Base-by-base conservation (phyloP, 176 grass and related monocot species). In the Hsuehochloa calcarea region DNA sequence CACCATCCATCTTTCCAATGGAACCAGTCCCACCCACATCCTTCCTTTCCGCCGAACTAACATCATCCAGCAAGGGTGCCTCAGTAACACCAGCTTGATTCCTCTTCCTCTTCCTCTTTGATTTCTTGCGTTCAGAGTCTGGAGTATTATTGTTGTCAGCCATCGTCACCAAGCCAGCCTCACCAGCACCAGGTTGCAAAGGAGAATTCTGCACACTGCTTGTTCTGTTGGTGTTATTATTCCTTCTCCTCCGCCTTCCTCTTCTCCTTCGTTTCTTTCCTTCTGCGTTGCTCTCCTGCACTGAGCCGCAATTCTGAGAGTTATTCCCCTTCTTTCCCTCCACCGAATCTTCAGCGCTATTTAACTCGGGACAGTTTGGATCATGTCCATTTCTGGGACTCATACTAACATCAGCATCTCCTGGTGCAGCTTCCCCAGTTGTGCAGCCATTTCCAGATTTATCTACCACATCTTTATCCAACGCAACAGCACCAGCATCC, bases 361-460 rank as follows among this genome's bases (percentile, higher is more conserved):
- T 52, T 11, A 37, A 37, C 54, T 22, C 27, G 40, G 67, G 34
- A 65, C 80, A 65, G 50, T 41, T 74, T 51, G 56, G 45, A 79
- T 79, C 74, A 7, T 72, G 54, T 23, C 50, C 61, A 80, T 78
- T 86, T 77, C 43, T 59, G 49, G 38, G 16, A 68, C 41, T 65
- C 50, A n/a, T 61, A 80, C 8, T 47, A 72, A 73, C 66, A 67
- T 66, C 46, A 58, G 66, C 38, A 39, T 73, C 26, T 73, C 22
- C 47, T 58, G 34, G 63, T 59, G 29, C 45, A 68, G 26, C 37
- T n/a, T 73, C 22, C 20, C 27, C 58, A 73, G 72, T 44, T 3
- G 26, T 23, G 29, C 26, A 65, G 16, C 60, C 38, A 90, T 67
- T 65, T 58, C 49, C 74, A 34, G 67, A 60, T 68, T 74, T 59